Evolutionary conservation across 2,329 filamentous ascomycete species (phyloP).

Genomic region (Alternaria viburni): DNA sequence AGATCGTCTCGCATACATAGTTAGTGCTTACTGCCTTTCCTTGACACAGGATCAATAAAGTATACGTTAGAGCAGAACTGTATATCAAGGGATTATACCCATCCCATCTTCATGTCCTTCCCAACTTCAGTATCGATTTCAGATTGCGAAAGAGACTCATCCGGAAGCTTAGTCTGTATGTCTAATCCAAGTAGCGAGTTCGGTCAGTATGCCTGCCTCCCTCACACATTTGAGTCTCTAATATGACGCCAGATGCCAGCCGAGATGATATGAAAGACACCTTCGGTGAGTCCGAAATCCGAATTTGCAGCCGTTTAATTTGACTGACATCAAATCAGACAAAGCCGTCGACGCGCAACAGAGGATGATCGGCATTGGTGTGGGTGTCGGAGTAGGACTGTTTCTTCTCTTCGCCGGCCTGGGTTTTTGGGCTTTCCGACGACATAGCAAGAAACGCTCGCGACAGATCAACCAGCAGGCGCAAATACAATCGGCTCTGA

Average conservation of each 20-base stretch:
- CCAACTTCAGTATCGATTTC: background rate
- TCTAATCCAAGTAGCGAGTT: background rate
- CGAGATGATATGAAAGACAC: background rate
- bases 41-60: background rate
- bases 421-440: background rate
- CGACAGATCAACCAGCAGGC: constrained; percentile 5
- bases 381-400: background rate
- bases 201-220: background rate
- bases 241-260: background rate
- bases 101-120: background rate
- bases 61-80: background rate
- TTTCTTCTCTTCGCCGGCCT: constrained; percentile 1
- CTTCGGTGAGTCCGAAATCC: background rate
- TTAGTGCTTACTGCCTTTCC: background rate
- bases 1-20: background rate
- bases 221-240: background rate
- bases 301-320: background rate
- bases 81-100: background rate
- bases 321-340: background rate
- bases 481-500: background rate
- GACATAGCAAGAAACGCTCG: constrained; percentile 3
- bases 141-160: background rate
- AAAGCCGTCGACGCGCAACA: background rate
- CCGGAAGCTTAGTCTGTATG: background rate
- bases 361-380: background rate